phyloP scores from a whole-genome alignment of 179 eudicot genomes.

The Beta corolliflora region DNA sequence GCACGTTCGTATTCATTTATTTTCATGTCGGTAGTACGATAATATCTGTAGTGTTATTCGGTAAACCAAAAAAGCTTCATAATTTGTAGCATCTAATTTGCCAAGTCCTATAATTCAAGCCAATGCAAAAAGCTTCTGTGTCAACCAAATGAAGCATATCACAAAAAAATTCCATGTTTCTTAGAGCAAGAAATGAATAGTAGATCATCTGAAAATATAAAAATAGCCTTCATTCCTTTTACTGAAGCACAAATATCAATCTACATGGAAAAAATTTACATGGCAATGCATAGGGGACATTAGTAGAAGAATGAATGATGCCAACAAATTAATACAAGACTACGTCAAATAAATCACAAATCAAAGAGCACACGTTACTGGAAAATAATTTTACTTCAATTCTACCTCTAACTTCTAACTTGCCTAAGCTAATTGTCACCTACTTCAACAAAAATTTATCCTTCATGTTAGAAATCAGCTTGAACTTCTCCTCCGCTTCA shows the following conservation, averaged over 20 bases:
- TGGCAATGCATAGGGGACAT: neutral
- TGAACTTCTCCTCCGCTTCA: conserved; percentile 96
- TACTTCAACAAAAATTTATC: conserved; percentile 46
- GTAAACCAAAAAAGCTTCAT: no score
- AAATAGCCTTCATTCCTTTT: neutral
- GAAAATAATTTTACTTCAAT: neutral
- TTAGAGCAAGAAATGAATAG: neutral
- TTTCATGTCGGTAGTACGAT: no score
- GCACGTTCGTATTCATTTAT: no score
- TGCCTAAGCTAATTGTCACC: neutral
- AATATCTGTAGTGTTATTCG: no score
- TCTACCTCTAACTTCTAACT: neutral
- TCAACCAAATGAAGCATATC: no score
- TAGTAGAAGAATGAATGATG: neutral
- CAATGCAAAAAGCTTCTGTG: no score
- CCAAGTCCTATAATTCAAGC: no score
- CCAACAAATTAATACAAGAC: neutral
- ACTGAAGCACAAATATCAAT: neutral
- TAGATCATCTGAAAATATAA: neutral
- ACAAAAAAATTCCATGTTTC: no score
- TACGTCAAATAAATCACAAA: neutral
- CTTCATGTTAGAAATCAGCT: conserved; percentile 87
- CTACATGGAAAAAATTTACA: neutral
- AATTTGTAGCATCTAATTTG: no score
- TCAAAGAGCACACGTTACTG: neutral